Evolutionary conservation across 2,329 filamentous ascomycete genomes (phyloP), one percentile per base, ranked within the genome.

Genomic region (Bisporella sp.): DNA sequence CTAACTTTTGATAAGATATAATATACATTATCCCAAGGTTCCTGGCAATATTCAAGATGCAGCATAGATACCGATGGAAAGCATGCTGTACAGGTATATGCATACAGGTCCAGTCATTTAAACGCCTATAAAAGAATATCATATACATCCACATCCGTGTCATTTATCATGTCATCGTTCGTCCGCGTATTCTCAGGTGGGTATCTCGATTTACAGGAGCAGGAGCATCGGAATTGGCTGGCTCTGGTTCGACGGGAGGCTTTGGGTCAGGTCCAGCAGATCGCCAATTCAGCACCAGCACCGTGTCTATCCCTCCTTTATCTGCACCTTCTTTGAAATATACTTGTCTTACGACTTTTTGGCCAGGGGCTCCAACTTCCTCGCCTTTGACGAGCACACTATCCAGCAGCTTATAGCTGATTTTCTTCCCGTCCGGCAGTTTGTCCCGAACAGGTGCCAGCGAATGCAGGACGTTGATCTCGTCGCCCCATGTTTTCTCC

Each of bases 381-480:
- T 21, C 31, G 2, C 44, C 31, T 11, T 69, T 67, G 5, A 73
- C 56, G 6, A 52, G 31, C 35, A 59, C 52, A 70, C 45, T 73
- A 69, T 53, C 77, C 1, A 77, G 77, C 5, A 78, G 75, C 0
- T 77, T 78, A 74, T 81, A 79, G 35, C 79, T 75, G 48, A 81
- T 78, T 48, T 82, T 62, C 29, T 72, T 67, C 1, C 74, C 74
- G 1, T 75, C 75, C 1, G 72, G 68, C 33, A 82, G 78, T 8
- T 73, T 69, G 0, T 73, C 66, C 11, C 71, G 74, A 30, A 79
- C 69, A 0, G 77, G 75, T 41, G 72, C 73, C 41, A 82, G 63
- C 31, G 78, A 77, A 2, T 64, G 60, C 68, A 62, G 68, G 66
- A 53, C 73, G 71, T 55, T 73, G 70, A 75, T 62, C 75, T 73